Percentiles rank a stretch among this genome's conserved stretches.
Conservation (phyloP, 2,329 filamentous ascomycete species). For the Aurifilum marmelostoma region DNA sequence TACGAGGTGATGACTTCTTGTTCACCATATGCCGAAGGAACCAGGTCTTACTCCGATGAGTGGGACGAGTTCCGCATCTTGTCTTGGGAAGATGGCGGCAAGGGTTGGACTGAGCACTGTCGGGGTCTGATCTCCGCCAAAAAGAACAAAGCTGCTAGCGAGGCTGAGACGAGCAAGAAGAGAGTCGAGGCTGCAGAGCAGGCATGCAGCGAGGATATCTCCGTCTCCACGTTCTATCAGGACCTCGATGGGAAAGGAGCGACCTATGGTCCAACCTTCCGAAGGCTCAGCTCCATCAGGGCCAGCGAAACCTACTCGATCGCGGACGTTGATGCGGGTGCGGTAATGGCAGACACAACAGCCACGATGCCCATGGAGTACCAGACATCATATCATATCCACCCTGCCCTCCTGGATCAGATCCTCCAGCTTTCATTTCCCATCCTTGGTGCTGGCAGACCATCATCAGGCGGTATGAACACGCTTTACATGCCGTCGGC, state of each 20-base stretch:
- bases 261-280: slow-evolving; percentile 28
- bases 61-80: slow-evolving; percentile 39
- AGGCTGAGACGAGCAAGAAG: background rate
- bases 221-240: slow-evolving; percentile 22
- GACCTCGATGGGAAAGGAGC: slow-evolving; percentile 28
- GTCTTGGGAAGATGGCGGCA: slow-evolving; percentile 35
- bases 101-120: slow-evolving; percentile 38
- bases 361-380: slow-evolving; percentile 48
- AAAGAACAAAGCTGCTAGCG: slow-evolving; percentile 19
- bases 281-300: slow-evolving; percentile 12
- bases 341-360: slow-evolving; percentile 45
- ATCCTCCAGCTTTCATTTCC: slow-evolving; percentile 47
- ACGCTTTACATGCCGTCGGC: slow-evolving; percentile 33
- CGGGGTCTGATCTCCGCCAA: slow-evolving; percentile 32
- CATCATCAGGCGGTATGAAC: slow-evolving; percentile 12
- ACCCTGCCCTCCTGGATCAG: slow-evolving; percentile 51
- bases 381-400: slow-evolving; percentile 49
- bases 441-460: slow-evolving; percentile 40
- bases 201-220: slow-evolving; percentile 15
- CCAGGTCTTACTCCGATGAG: slow-evolving; percentile 30
- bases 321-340: slow-evolving; percentile 39
- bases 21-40: slow-evolving; percentile 28
- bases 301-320: slow-evolving; percentile 34
- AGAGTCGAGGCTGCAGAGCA: slow-evolving; percentile 17
- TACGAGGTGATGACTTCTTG: slow-evolving; percentile 36